Percentiles rank a stretch among this genome's conserved stretches.
Evolutionary conservation across 495 filamentous ascomycete species (phyloP).

Genomic region (Penicillium flavigenum): DNA sequence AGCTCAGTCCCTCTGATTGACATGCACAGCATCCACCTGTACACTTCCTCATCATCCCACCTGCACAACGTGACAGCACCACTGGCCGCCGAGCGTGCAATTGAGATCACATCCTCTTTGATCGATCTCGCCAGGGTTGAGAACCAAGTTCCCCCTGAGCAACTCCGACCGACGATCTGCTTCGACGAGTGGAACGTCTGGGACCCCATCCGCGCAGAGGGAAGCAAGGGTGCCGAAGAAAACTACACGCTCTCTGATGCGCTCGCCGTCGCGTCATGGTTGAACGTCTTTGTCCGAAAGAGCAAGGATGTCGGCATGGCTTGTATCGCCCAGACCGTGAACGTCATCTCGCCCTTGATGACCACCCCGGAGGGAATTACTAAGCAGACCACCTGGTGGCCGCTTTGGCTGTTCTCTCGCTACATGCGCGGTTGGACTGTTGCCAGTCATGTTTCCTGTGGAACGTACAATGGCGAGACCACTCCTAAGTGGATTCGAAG

Average conservation of each 20-base stretch:
- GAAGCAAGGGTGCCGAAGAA: constrained; percentile 66
- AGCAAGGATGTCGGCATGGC: constrained; percentile 72
- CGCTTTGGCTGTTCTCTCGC: constrained; percentile 64
- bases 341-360: constrained; percentile 77
- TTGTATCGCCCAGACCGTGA: constrained; percentile 76
- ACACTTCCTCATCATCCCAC: constrained; percentile 58
- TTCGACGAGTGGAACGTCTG: constrained; percentile 89
- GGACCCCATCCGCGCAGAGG: constrained; percentile 71
- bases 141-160: constrained; percentile 54
- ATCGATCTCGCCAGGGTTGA: constrained; percentile 77
- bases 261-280: constrained; percentile 68
- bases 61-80: constrained; percentile 66
- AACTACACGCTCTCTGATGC: constrained; percentile 75
- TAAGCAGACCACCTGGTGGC: constrained; percentile 79
- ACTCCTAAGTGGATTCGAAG: constrained; percentile 63
- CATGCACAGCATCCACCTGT: constrained; percentile 72
- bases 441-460: constrained; percentile 56
- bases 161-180: constrained; percentile 65
- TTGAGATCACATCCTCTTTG: constrained; percentile 63
- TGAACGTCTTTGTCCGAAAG: constrained; percentile 80
- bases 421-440: constrained; percentile 75
- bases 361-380: constrained; percentile 60
- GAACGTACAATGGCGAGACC: constrained; percentile 62
- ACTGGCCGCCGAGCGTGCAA: constrained; percentile 68
- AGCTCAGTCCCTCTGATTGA: constrained; percentile 59